A percentile compares a stretch with the other conserved stretches of the same genome.
phyloP scores from a whole-genome alignment of 75 land plant species.

The Larix kaempferi region DNA sequence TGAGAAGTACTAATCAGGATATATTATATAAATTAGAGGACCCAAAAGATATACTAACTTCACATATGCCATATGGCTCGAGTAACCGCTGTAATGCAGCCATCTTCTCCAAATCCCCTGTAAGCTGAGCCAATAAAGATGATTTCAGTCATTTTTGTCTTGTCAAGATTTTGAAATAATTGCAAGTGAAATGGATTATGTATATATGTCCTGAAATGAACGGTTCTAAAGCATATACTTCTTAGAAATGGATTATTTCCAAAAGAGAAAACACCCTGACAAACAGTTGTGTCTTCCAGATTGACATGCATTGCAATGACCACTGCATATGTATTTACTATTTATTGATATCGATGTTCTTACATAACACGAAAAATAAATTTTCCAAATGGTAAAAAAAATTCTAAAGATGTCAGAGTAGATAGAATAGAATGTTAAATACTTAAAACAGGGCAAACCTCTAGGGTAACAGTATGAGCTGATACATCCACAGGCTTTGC shows the following conservation, averaged over 20 bases:
- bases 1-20: neutral
- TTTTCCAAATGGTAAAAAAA: neutral
- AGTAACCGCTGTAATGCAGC: conserved; percentile 86
- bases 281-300: neutral
- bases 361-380: neutral
- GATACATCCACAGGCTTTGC: conserved; percentile 96
- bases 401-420: neutral
- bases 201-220: neutral
- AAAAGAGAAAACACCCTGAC: neutral
- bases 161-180: neutral
- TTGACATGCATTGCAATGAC: neutral
- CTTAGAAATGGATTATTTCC: neutral
- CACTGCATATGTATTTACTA: neutral
- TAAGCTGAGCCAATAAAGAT: conserved; percentile 41
- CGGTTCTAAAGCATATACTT: neutral
- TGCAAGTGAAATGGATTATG: neutral
- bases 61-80: conserved; percentile 93
- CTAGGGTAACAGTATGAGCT: conserved; percentile 87
- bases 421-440: neutral
- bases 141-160: conserved; percentile 2
- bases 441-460: conserved; percentile 47
- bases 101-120: conserved; percentile 94
- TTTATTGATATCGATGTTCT: neutral
- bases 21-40: neutral
- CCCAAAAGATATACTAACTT: conserved; percentile 42